phyloP scores from a whole-genome alignment of 2,329 filamentous ascomycete species.

The Colletotrichum chrysophilum region DNA sequence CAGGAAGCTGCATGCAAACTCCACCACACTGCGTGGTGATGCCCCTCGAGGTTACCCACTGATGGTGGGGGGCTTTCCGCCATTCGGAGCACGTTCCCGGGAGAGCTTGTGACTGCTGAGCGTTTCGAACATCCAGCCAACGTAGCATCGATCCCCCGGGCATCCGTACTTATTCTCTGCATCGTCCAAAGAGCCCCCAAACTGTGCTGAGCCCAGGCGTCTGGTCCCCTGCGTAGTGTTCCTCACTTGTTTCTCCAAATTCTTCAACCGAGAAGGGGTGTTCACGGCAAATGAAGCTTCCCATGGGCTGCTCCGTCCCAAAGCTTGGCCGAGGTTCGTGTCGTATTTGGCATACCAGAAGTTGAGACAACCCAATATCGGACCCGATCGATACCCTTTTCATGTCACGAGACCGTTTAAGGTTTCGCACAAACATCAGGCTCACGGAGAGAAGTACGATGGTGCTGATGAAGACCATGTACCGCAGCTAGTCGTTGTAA shows the following conservation, averaged over 20 bases:
- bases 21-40: background rate
- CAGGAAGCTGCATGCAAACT: background rate
- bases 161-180: background rate
- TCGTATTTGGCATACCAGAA: background rate
- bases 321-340: background rate
- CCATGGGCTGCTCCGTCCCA: slow-evolving; percentile 4
- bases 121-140: slow-evolving; percentile 7
- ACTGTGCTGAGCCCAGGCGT: background rate
- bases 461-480: slow-evolving; percentile 1
- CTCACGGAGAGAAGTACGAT: background rate
- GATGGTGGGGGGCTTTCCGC: background rate
- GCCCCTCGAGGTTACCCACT: background rate
- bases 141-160: slow-evolving; percentile 9
- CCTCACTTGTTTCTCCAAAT: background rate
- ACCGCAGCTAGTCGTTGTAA: background rate
- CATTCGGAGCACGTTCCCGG: background rate
- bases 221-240: background rate
- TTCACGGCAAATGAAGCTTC: slow-evolving; percentile 5
- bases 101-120: background rate
- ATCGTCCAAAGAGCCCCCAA: background rate
- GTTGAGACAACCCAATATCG: background rate
- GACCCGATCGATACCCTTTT: background rate
- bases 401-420: background rate
- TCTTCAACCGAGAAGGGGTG: background rate
- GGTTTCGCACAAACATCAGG: background rate